These are phyloP conservation scores for Orobanche coerulescens DNA, from an alignment of 257 asterid species.

Conservation along the genomic window DNA sequence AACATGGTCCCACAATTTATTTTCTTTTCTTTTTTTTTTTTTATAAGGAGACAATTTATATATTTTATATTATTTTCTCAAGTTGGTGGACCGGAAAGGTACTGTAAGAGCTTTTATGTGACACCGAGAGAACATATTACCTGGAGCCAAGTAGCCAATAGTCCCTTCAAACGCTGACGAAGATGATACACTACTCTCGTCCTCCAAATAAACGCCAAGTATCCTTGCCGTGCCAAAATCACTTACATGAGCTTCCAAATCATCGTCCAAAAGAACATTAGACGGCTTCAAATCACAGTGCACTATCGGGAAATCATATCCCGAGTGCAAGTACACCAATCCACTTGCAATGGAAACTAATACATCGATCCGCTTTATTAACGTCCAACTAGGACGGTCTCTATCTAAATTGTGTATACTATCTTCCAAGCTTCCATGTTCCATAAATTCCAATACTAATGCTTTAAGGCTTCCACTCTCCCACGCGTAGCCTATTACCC, in stretches of 20 bases:
- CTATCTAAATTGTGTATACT: conserved; percentile 30
- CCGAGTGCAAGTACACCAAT: conserved; percentile 62
- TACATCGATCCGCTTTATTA: conserved; percentile 43
- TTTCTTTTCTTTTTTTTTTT: too few species aligned
- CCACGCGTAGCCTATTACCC: conserved; percentile 76
- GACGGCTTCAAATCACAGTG: conserved; percentile 90
- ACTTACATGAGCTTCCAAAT: conserved; percentile 58
- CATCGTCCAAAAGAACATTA: conserved; percentile 57
- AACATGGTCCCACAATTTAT: too few species aligned
- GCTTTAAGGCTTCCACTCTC: conserved; percentile 62
- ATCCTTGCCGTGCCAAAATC: conserved; percentile 88
- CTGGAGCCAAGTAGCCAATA: conserved; percentile 92
- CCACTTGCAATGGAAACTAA: conserved; percentile 52
- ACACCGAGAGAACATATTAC: conserved; percentile 29
- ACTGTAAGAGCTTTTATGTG: too few species aligned
- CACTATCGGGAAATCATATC: conserved; percentile 67
- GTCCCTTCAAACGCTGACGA: conserved; percentile 76
- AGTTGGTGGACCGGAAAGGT: too few species aligned
- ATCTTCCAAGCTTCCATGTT: conserved; percentile 67
- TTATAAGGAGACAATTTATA: too few species aligned
- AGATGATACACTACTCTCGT: conserved; percentile 36
- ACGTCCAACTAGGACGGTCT: conserved; percentile 29
- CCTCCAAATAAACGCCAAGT: conserved; percentile 51
- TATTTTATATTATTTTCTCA: too few species aligned
- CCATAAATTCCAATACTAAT: conserved; percentile 67